phyloP scores from a whole-genome alignment of 2,329 filamentous ascomycete species.

The Chaetomiaceae sp. region DNA sequence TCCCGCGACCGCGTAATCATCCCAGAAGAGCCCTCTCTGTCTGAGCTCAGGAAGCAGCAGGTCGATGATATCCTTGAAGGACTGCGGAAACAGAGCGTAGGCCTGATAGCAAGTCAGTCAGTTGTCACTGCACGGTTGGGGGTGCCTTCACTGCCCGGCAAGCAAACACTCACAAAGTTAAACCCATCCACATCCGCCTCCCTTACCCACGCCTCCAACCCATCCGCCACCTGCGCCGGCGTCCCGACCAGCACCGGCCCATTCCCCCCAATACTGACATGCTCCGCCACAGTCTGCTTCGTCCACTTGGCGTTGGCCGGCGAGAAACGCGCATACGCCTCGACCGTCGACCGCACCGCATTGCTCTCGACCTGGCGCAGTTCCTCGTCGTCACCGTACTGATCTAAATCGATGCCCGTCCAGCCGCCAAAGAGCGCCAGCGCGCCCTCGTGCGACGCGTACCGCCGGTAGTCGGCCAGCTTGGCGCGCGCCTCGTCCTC shows the following conservation, averaged over 20 bases:
- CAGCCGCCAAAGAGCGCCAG: constrained; percentile 67
- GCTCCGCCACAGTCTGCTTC: constrained; percentile 61
- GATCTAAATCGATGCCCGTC: constrained; percentile 51
- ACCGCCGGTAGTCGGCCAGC: constrained; percentile 53
- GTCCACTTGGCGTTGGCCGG: constrained; percentile 53
- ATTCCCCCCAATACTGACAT: constrained; percentile 62
- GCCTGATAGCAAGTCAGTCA: constrained; percentile 33
- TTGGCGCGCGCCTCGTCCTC: constrained; percentile 61
- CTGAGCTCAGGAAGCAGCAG: constrained; percentile 57
- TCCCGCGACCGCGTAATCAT: constrained; percentile 38
- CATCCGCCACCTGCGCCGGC: constrained; percentile 57
- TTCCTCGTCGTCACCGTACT: constrained; percentile 36
- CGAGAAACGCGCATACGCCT: constrained; percentile 19
- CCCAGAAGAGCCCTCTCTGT: constrained; percentile 51
- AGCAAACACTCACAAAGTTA: constrained; percentile 50
- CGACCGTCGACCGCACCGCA: constrained; percentile 22
- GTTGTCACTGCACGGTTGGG: too few species aligned
- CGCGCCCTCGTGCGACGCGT: constrained; percentile 57
- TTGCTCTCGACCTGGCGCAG: constrained; percentile 36
- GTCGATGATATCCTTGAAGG: constrained; percentile 61
- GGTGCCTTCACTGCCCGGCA: too few species aligned
- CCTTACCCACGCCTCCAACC: constrained; percentile 56
- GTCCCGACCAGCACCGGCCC: constrained; percentile 61
- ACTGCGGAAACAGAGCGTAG: constrained; percentile 43
- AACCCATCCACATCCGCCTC: constrained; percentile 70